Conservation (phyloP, 1,284 basidiomycete species). For the Schizophyllum amplum region DNA sequence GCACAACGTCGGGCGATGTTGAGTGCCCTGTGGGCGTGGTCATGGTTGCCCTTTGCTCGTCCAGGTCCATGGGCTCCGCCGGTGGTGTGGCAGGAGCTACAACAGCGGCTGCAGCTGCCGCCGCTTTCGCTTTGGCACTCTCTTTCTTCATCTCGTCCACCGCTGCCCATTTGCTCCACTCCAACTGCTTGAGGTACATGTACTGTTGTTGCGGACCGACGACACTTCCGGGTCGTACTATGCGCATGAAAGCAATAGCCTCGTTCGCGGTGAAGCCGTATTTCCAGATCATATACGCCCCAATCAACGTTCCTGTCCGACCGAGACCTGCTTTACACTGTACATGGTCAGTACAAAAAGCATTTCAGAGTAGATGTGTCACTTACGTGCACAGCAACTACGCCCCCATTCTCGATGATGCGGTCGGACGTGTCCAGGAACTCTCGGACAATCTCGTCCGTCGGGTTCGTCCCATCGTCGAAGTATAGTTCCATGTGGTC, state of each 20-base stretch:
- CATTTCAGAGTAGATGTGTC: slow-evolving; percentile 11
- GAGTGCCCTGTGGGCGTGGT: slow-evolving; percentile 26
- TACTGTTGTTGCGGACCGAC: slow-evolving; percentile 94
- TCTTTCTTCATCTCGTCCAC: slow-evolving; percentile 60
- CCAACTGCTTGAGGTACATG: slow-evolving; percentile 92
- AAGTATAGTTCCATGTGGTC: slow-evolving; percentile 93
- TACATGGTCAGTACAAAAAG: slow-evolving; percentile 14
- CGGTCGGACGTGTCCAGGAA: slow-evolving; percentile 85
- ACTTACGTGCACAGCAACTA: slow-evolving; percentile 83
- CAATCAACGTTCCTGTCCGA: slow-evolving; percentile 90
- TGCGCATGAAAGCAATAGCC: slow-evolving; percentile 97
- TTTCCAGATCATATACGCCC: slow-evolving; percentile 98
- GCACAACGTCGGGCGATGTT: slow-evolving; percentile 24
- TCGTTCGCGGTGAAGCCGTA: slow-evolving; percentile 98
- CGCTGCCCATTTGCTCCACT: slow-evolving; percentile 91
- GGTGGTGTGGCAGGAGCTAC: slow-evolving; percentile 73
- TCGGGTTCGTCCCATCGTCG: slow-evolving; percentile 97
- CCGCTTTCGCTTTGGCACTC: slow-evolving; percentile 32
- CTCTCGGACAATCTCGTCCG: slow-evolving; percentile 86
- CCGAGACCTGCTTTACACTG: slow-evolving; percentile 94
- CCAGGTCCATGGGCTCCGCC: slow-evolving; percentile 39
- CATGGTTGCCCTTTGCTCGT: slow-evolving; percentile 45
- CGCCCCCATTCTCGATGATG: slow-evolving; percentile 69
- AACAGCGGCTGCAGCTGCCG: slow-evolving; percentile 34
- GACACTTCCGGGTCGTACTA: slow-evolving; percentile 92